phyloP scores from a whole-genome alignment of 2,329 filamentous ascomycete genomes.

The Canariomyces notabilis region DNA sequence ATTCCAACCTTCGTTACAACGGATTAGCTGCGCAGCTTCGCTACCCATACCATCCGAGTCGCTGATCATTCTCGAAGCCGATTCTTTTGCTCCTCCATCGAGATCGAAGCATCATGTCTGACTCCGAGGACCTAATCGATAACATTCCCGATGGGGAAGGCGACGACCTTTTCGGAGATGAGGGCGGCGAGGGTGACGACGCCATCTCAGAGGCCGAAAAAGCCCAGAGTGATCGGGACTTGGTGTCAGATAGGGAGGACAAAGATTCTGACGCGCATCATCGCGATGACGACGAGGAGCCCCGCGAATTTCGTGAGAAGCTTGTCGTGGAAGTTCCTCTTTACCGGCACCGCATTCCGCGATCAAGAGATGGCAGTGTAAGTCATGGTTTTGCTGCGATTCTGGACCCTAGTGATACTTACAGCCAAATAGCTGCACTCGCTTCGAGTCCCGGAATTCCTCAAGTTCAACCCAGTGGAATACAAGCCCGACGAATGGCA shows the following conservation, averaged over 20 bases:
- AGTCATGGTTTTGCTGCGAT: conserved; percentile 23
- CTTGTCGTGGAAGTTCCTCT: conserved; percentile 60
- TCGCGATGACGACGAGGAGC: conserved; percentile 41
- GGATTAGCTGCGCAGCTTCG: not conserved
- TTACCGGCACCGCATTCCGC: conserved; percentile 65
- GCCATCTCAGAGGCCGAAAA: conserved; percentile 55
- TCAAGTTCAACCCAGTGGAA: conserved; percentile 62
- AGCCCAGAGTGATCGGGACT: conserved; percentile 57
- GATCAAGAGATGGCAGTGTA: conserved; percentile 66
- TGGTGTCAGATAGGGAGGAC: conserved; percentile 46
- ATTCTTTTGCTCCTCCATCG: not conserved
- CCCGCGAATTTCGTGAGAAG: conserved; percentile 41
- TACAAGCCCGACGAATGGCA: conserved; percentile 64
- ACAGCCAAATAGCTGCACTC: conserved; percentile 54
- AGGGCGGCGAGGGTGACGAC: conserved; percentile 53
- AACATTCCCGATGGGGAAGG: conserved; percentile 47
- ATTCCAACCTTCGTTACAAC: not conserved
- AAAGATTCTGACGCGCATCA: conserved; percentile 26
- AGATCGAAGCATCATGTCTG: conserved; percentile 42
- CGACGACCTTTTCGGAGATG: conserved; percentile 60
- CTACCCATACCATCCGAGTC: not conserved
- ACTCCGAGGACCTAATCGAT: conserved; percentile 51
- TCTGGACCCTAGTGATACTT: conserved; percentile 19
- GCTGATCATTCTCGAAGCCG: too few relatives aligned
- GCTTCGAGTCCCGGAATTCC: conserved; percentile 66